These are phyloP conservation scores for Phytophthora cajani DNA, from an alignment of 352 stramenopile genomes.

Conservation along the genomic window DNA sequence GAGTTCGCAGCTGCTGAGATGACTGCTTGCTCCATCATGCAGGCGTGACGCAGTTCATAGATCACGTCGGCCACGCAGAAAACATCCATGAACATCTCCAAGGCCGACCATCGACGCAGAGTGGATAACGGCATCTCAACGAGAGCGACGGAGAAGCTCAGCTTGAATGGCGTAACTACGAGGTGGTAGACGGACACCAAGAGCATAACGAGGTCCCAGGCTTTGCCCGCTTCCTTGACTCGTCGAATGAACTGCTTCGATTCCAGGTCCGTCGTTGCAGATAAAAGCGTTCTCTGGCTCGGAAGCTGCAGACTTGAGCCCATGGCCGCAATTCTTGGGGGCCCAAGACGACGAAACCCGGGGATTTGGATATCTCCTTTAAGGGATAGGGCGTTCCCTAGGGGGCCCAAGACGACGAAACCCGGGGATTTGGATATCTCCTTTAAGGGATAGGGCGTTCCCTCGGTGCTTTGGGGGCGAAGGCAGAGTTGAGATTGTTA, in stretches of 20 bases:
- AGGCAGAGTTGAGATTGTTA: neutral
- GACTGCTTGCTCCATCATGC: slow-evolving; percentile 14
- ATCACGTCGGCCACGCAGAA: slow-evolving; percentile 53
- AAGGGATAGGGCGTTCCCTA: neutral
- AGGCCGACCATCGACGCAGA: slow-evolving; percentile 43
- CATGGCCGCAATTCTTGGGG: slow-evolving; percentile 22
- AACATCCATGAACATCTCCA: slow-evolving; percentile 57
- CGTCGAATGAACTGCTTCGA: slow-evolving; percentile 43
- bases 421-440: slow-evolving; percentile 1
- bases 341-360: neutral
- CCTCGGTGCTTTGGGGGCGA: neutral
- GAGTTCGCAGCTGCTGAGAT: slow-evolving; percentile 2
- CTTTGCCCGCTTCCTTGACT: slow-evolving; percentile 44
- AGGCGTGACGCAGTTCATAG: slow-evolving; percentile 40
- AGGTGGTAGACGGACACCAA: slow-evolving; percentile 47
- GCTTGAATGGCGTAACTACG: slow-evolving; percentile 54
- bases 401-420: slow-evolving; percentile 13
- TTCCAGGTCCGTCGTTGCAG: slow-evolving; percentile 27
- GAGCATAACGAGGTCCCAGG: slow-evolving; percentile 58
- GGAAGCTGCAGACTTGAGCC: slow-evolving; percentile 22
- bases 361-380: slow-evolving; percentile 4
- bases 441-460: slow-evolving; percentile 1
- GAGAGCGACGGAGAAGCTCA: slow-evolving; percentile 59
- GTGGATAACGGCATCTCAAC: slow-evolving; percentile 16
- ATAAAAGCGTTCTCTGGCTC: slow-evolving; percentile 19